Evolutionary conservation across 805 yeast genomes (phyloP).

Genomic region (Yamadazyma philogaea): DNA sequence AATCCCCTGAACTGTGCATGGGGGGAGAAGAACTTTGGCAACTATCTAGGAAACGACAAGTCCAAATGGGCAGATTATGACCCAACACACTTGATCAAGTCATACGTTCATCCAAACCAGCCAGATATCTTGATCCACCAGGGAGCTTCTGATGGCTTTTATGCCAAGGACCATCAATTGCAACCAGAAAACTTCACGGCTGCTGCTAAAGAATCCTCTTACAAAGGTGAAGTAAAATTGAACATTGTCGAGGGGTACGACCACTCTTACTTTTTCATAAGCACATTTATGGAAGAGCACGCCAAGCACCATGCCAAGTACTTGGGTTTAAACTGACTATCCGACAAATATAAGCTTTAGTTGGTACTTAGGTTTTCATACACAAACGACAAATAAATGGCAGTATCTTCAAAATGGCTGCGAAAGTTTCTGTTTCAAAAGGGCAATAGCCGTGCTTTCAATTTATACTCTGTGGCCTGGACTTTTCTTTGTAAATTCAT

Average conservation of each 20-base stretch:
- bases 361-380: not conserved
- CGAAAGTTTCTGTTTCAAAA: no score
- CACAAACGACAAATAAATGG: no score
- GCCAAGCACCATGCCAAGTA: slow-evolving; percentile 82
- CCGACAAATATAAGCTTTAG: not conserved
- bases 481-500: no score
- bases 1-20: slow-evolving; percentile 78
- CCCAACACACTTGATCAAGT: slow-evolving; percentile 71
- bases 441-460: no score
- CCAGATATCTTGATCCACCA: slow-evolving; percentile 74
- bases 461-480: no score
- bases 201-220: slow-evolving; percentile 55
- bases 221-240: slow-evolving; percentile 58
- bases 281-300: slow-evolving; percentile 77
- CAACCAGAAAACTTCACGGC: slow-evolving; percentile 69
- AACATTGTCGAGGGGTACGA: slow-evolving; percentile 78
- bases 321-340: slow-evolving; percentile 27
- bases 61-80: slow-evolving; percentile 73
- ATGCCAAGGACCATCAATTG: slow-evolving; percentile 56
- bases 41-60: slow-evolving; percentile 66
- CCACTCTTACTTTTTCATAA: slow-evolving; percentile 84
- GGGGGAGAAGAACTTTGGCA: slow-evolving; percentile 83
- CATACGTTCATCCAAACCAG: slow-evolving; percentile 49
- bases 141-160: slow-evolving; percentile 78
- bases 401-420: not conserved